Percentiles rank a stretch among this genome's conserved stretches.
phyloP scores from a whole-genome alignment of 2,329 filamentous ascomycete genomes.

The Colletotrichum sp. region DNA sequence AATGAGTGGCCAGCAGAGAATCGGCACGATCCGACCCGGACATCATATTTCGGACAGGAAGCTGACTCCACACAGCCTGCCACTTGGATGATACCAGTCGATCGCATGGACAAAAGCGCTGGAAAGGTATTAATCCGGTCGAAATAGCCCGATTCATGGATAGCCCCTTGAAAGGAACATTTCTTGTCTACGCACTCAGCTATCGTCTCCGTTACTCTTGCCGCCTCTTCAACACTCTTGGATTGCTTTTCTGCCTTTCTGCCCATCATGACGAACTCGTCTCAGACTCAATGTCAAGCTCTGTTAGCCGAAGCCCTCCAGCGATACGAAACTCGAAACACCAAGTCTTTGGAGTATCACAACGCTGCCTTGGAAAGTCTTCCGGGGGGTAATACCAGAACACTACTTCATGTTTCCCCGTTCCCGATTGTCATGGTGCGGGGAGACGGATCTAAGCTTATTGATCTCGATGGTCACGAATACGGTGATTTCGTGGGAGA shows the following conservation, averaged over 20 bases:
- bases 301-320: background rate
- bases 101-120: background rate
- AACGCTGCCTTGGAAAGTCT: background rate
- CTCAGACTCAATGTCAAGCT: background rate
- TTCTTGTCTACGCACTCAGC: background rate
- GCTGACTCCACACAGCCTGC: background rate
- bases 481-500: background rate
- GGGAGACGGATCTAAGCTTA: background rate
- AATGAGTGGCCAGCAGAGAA: background rate
- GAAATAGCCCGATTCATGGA: background rate
- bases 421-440: background rate
- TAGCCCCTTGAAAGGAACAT: background rate
- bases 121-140: background rate
- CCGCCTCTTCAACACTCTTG: background rate
- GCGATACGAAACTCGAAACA: background rate
- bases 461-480: background rate
- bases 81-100: accelerated
- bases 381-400: background rate
- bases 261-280: background rate
- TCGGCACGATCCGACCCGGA: background rate
- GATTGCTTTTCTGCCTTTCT: no score
- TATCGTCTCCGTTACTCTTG: background rate
- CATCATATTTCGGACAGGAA: accelerated
- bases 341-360: background rate
- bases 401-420: background rate